Conservation (phyloP, 768 basidiomycete genomes). For the Porpolomopsis calyptriformis region DNA sequence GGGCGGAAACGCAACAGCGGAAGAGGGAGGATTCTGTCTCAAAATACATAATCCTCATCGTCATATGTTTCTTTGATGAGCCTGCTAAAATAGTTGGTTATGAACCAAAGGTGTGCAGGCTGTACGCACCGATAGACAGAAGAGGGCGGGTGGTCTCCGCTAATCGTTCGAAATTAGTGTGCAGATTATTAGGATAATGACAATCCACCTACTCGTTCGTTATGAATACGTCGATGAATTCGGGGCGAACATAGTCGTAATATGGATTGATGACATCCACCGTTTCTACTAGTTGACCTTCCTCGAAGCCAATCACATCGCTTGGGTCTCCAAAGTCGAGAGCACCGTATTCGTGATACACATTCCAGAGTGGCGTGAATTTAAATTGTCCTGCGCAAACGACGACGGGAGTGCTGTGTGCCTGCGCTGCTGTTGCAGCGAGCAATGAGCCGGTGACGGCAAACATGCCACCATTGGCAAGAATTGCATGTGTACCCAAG, state of each 20-base stretch:
- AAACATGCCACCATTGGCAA: constrained; percentile 95
- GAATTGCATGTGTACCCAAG: constrained; percentile 88
- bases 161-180: constrained; percentile 21
- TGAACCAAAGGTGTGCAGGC: constrained; percentile 1
- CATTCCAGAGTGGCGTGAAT: constrained; percentile 82
- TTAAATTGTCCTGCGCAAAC: constrained; percentile 97
- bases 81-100: constrained; percentile 25
- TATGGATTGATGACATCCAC: constrained; percentile 94
- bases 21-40: constrained; percentile 13
- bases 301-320: constrained; percentile 60
- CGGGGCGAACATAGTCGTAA: constrained; percentile 91
- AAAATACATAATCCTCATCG: constrained; percentile 84
- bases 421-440: constrained; percentile 77
- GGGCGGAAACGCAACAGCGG: too few species aligned
- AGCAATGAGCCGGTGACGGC: constrained; percentile 77
- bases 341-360: constrained; percentile 79
- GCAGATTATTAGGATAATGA: neutral
- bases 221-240: constrained; percentile 86
- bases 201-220: constrained; percentile 79
- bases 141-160: constrained; percentile 93
- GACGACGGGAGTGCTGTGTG: constrained; percentile 85
- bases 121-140: constrained; percentile 72
- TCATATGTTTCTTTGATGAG: constrained; percentile 92
- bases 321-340: constrained; percentile 66
- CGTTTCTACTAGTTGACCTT: constrained; percentile 69